phyloP scores from a whole-genome alignment of 345 rosid genomes.

The Capsella bursapastoris region DNA sequence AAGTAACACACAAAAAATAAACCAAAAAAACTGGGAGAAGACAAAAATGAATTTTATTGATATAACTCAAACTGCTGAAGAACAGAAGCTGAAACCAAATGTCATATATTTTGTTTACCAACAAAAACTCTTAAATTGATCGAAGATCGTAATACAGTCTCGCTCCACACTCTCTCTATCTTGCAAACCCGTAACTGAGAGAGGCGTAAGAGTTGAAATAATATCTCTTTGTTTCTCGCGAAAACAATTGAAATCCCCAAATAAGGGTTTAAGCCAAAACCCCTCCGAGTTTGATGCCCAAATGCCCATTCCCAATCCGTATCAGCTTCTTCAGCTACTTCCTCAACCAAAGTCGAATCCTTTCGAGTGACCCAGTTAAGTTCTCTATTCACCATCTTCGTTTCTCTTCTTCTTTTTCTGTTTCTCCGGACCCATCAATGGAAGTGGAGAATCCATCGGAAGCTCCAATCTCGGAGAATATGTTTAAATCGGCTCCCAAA shows the following conservation, averaged over 20 bases:
- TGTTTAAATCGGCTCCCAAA: constrained; percentile 57
- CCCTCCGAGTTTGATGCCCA: constrained; percentile 48
- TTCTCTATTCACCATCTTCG: constrained; percentile 2
- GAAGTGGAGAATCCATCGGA: constrained; percentile 41
- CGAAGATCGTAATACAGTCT: not conserved
- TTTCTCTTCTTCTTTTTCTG: constrained; percentile 39
- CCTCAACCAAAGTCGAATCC: constrained; percentile 36
- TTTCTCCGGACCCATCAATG: constrained; percentile 20
- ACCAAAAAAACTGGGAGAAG: no score
- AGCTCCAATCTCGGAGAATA: constrained; percentile 54
- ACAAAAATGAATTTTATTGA: no score
- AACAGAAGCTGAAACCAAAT: no score
- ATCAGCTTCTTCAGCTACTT: constrained; percentile 32
- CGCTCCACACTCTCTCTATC: not conserved
- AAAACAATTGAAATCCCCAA: constrained; percentile 13
- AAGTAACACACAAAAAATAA: no score
- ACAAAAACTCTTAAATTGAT: constrained; percentile 3
- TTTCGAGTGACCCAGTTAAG: constrained; percentile 46
- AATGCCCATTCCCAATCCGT: constrained; percentile 47
- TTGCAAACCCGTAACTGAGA: not conserved
- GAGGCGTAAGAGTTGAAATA: not conserved
- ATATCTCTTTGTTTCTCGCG: not conserved
- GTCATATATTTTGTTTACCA: not conserved
- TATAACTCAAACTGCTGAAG: no score
- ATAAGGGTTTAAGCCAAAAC: constrained; percentile 43